Conservation (phyloP, 1,284 basidiomycete species). For the Ganoderma meredithae region DNA sequence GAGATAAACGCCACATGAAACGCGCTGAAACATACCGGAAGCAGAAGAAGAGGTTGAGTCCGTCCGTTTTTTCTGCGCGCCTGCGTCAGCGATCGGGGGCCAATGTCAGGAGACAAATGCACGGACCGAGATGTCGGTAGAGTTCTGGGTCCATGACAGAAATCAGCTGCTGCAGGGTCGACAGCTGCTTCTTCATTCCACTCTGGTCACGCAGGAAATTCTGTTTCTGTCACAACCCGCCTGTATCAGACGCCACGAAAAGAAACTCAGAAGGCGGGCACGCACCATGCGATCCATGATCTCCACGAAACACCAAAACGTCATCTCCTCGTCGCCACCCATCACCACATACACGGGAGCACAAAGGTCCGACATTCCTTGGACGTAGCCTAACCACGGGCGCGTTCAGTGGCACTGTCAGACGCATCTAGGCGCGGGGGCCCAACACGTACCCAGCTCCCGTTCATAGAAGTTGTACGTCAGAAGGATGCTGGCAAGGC, state of each 20-base stretch:
- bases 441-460: constrained; percentile 71
- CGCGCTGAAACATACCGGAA: constrained; percentile 73
- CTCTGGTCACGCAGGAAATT: constrained; percentile 98
- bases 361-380: constrained; percentile 98
- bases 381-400: constrained; percentile 74
- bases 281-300: constrained; percentile 95
- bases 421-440: not conserved
- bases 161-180: constrained; percentile 90
- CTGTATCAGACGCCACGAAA: constrained; percentile 4
- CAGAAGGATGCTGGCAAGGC: constrained; percentile 82
- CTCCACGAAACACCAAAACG: constrained; percentile 96
- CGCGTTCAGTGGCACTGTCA: not conserved
- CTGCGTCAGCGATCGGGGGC: constrained; percentile 7
- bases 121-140: constrained; percentile 83
- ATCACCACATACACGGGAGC: constrained; percentile 94
- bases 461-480: constrained; percentile 95
- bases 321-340: constrained; percentile 87
- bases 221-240: constrained; percentile 65
- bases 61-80: constrained; percentile 82
- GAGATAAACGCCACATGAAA: not conserved
- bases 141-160: constrained; percentile 94
- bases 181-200: constrained; percentile 95
- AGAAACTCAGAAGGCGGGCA: constrained; percentile 15
- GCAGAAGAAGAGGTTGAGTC: constrained; percentile 96
- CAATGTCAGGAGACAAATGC: constrained; percentile 13